These are phyloP conservation scores for Barnettozyma californica DNA, from an alignment of 805 yeast genomes.

Conservation along the genomic window DNA sequence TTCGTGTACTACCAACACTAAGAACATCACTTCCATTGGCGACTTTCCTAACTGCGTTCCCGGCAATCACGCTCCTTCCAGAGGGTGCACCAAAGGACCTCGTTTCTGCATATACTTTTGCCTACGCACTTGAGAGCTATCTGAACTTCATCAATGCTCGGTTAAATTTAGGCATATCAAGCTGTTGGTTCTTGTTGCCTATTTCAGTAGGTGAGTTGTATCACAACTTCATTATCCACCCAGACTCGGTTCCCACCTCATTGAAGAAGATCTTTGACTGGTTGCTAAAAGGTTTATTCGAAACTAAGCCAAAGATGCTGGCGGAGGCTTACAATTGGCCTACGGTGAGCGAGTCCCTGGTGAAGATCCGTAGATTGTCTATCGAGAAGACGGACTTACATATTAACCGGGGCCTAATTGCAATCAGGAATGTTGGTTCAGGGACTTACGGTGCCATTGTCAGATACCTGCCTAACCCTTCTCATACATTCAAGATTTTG, in stretches of 20 bases:
- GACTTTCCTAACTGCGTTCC: slow-evolving; percentile 1
- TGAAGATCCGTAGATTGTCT: not conserved
- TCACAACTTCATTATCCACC: slow-evolving; percentile 11
- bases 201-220: slow-evolving; percentile 14
- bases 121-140: slow-evolving; percentile 10
- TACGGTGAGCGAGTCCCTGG: not conserved
- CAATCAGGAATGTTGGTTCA: slow-evolving; percentile 1
- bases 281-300: slow-evolving; percentile 13
- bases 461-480: slow-evolving; percentile 12
- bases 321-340: slow-evolving; percentile 10
- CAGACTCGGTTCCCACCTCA: slow-evolving; percentile 13
- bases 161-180: not conserved
- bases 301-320: slow-evolving; percentile 12
- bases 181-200: slow-evolving; percentile 17
- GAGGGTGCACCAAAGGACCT: slow-evolving; percentile 14
- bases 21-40: not conserved
- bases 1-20: not conserved
- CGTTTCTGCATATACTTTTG: slow-evolving; percentile 11
- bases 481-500: slow-evolving; percentile 13
- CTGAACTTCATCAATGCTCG: slow-evolving; percentile 1
- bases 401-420: not conserved
- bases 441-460: not conserved
- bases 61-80: slow-evolving; percentile 11
- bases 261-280: slow-evolving; percentile 2
- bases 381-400: not conserved